Evolutionary conservation across 1,139 yeast genomes (phyloP).

Genomic region (Nakaseomyces kungkrabaensis): DNA sequence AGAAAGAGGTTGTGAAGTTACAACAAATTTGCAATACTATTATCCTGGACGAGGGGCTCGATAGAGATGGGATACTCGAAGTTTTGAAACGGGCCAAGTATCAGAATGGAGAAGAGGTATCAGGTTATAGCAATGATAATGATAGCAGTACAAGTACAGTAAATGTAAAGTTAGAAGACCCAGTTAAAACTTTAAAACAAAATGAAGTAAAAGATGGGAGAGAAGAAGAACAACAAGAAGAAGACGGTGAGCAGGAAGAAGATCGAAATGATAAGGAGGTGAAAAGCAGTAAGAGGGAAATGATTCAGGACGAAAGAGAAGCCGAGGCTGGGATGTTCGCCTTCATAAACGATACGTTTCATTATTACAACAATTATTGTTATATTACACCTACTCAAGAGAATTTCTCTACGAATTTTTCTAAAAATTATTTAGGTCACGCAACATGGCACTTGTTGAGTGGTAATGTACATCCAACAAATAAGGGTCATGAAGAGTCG

Average conservation of each 20-base stretch:
- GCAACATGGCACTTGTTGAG: conserved; percentile 19
- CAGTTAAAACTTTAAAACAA: too few species aligned
- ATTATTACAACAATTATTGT: conserved; percentile 17
- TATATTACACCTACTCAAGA: conserved; percentile 2
- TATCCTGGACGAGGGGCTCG: not conserved
- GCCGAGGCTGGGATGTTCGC: conserved; percentile 9
- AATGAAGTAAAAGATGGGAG: not conserved
- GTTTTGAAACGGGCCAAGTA: not conserved
- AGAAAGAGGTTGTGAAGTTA: conserved; percentile 46
- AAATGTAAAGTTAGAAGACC: not conserved
- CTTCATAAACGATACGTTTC: conserved; percentile 25
- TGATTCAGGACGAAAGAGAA: not conserved
- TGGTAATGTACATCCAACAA: conserved; percentile 1
- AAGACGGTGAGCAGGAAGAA: not conserved
- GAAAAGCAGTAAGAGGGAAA: not conserved
- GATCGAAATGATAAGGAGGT: not conserved
- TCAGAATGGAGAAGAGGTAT: not conserved
- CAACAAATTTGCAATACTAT: conserved; percentile 34
- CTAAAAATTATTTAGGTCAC: conserved; percentile 19
- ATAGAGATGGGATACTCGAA: not conserved
- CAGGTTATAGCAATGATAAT: not conserved
- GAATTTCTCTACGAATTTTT: conserved; percentile 3
- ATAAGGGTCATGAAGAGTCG: not conserved
- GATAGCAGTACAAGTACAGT: not conserved
- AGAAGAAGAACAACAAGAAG: not conserved